Percentiles rank a stretch among this genome's conserved stretches.
These are phyloP conservation scores for Bolboschoenus planiculmis DNA, from an alignment of 176 grass and related monocot genomes.

Conservation along the genomic window DNA sequence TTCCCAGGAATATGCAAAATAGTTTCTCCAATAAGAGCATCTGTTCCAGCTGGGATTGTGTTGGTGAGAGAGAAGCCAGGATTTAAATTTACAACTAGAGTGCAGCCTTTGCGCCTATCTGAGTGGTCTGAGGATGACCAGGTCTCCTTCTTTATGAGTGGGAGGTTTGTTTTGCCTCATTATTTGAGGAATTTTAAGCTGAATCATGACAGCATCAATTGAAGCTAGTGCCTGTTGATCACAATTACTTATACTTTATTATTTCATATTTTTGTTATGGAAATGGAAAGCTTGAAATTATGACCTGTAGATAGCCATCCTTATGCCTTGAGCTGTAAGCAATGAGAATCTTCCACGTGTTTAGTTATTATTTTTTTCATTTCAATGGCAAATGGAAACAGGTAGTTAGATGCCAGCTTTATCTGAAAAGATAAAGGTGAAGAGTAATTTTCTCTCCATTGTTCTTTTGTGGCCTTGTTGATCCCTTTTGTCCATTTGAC, in stretches of 20 bases:
- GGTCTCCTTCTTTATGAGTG: constrained; percentile 86
- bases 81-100: constrained; percentile 94
- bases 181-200: not conserved
- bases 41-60: constrained; percentile 85
- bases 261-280: not conserved
- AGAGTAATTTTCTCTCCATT: not conserved
- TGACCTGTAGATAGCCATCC: not conserved
- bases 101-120: constrained; percentile 85
- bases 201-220: not conserved
- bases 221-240: not conserved
- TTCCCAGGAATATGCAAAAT: constrained; percentile 90
- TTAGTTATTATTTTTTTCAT: not conserved
- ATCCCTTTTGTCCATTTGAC: not conserved
- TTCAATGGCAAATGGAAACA: not conserved
- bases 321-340: not conserved
- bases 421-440: not conserved
- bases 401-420: not conserved
- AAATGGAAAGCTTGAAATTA: constrained; percentile 1
- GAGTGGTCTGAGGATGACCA: constrained; percentile 79
- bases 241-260: not conserved
- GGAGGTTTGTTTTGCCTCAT: constrained; percentile 46
- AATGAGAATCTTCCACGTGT: not conserved
- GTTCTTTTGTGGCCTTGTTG: not conserved
- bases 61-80: constrained; percentile 67
- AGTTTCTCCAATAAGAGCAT: constrained; percentile 57